Evolutionary conservation across 192 early-diverging fungal species (phyloP).

Genomic region (Phycomyces nitens): DNA sequence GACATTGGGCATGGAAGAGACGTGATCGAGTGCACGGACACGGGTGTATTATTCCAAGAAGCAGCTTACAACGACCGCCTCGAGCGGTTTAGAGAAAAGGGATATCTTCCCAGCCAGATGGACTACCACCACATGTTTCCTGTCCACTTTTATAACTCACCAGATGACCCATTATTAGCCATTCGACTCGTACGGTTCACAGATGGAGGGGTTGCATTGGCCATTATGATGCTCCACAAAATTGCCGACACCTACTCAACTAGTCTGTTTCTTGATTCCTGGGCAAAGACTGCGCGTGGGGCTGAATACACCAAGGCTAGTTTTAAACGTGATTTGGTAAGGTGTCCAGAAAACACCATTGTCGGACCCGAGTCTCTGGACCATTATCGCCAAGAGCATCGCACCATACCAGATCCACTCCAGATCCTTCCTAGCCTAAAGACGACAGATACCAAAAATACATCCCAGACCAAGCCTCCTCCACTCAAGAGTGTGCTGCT

Average conservation of each 20-base stretch:
- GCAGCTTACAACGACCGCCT: slow-evolving; percentile 16
- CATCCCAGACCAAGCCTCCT: not conserved
- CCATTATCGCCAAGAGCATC: slow-evolving; percentile 27
- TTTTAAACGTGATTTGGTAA: slow-evolving; percentile 14
- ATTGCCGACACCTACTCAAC: slow-evolving; percentile 26
- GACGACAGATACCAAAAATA: too few species aligned
- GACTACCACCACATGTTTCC: slow-evolving; percentile 33
- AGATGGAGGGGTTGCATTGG: slow-evolving; percentile 26
- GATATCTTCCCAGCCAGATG: slow-evolving; percentile 26
- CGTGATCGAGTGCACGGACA: slow-evolving; percentile 20
- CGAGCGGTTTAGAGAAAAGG: slow-evolving; percentile 8
- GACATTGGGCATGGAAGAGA: slow-evolving; percentile 30
- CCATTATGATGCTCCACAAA: slow-evolving; percentile 30
- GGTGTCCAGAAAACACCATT: slow-evolving; percentile 5
- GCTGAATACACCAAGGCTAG: not conserved
- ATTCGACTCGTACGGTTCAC: slow-evolving; percentile 22
- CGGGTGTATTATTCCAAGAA: slow-evolving; percentile 29
- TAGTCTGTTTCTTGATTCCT: slow-evolving; percentile 21
- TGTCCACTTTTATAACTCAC: slow-evolving; percentile 25
- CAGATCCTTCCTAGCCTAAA: slow-evolving; percentile 18
- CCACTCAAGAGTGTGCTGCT: slow-evolving; percentile 23
- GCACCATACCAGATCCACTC: not conserved
- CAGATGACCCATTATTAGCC: slow-evolving; percentile 20
- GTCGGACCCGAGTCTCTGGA: slow-evolving; percentile 16
- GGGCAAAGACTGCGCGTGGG: slow-evolving; percentile 20